phyloP scores from a whole-genome alignment of 2,329 filamentous ascomycete genomes.

The Podosphaera xanthii region DNA sequence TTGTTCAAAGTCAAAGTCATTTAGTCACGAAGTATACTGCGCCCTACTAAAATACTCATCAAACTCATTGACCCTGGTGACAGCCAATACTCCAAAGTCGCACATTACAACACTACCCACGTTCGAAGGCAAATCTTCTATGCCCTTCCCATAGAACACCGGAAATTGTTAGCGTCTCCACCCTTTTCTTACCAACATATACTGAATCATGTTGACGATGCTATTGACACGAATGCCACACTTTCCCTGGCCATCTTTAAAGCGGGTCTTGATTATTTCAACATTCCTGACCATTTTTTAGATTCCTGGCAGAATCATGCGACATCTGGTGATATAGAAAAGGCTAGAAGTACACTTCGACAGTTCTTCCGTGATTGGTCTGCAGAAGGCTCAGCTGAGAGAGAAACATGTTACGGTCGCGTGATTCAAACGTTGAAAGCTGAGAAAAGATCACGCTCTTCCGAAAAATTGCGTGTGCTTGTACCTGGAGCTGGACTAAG shows the following conservation, averaged over 20 bases:
- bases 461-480: constrained; percentile 30
- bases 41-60: not conserved
- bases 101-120: constrained; percentile 81
- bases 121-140: constrained; percentile 83
- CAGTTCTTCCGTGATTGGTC: constrained; percentile 96
- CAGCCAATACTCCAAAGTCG: constrained; percentile 65
- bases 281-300: constrained; percentile 17
- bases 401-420: constrained; percentile 54
- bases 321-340: constrained; percentile 58
- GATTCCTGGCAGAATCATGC: constrained; percentile 41
- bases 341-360: constrained; percentile 74
- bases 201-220: constrained; percentile 57
- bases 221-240: constrained; percentile 72
- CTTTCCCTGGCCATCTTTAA: constrained; percentile 58
- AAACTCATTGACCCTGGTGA: constrained; percentile 1
- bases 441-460: constrained; percentile 18
- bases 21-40: not conserved
- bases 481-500: constrained; percentile 81
- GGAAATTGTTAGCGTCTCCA: constrained; percentile 55
- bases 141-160: constrained; percentile 62
- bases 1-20: not conserved
- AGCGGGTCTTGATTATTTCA: constrained; percentile 45
- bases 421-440: constrained; percentile 41
- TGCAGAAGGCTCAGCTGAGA: constrained; percentile 47
- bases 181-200: constrained; percentile 69